These are phyloP conservation scores for Phoma herbarum DNA, from an alignment of 2,329 filamentous ascomycete species.

Conservation along the genomic window DNA sequence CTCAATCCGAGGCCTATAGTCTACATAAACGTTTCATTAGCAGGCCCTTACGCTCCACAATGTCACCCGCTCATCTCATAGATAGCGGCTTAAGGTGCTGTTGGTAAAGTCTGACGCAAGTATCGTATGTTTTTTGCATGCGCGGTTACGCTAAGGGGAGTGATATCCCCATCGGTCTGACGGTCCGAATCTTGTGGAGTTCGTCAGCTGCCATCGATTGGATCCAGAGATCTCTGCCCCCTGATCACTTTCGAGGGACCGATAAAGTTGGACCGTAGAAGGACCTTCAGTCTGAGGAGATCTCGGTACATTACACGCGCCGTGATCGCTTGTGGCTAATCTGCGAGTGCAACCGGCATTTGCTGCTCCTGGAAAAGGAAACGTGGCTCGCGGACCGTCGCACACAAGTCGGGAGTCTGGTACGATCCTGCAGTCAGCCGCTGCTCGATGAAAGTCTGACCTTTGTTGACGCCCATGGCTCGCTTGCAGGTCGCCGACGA, in stretches of 20 bases:
- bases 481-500: conserved; percentile 20
- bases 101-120: conserved; percentile 6
- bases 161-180: conserved; percentile 6
- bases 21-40: conserved; percentile 16
- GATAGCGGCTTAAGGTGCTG: conserved; percentile 10
- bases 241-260: conserved; percentile 2
- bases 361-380: conserved; percentile 12
- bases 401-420: conserved; percentile 1
- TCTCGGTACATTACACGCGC: conserved; percentile 7
- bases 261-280: conserved; percentile 13
- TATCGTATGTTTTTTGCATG: conserved; percentile 18
- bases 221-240: not conserved
- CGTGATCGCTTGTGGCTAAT: conserved; percentile 1
- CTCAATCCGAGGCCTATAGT: conserved; percentile 10
- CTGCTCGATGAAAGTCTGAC: conserved; percentile 3
- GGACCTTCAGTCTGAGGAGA: conserved; percentile 5
- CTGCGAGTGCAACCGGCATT: not conserved
- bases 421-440: conserved; percentile 20
- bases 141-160: not conserved
- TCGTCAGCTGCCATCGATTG: not conserved
- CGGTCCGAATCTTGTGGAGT: conserved; percentile 8
- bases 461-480: conserved; percentile 9
- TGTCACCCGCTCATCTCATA: conserved; percentile 4
- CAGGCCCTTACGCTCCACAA: not conserved
- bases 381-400: not conserved